Evolutionary conservation across 2,329 filamentous ascomycete genomes (phyloP).

Genomic region (Colletotrichum eremochloae): DNA sequence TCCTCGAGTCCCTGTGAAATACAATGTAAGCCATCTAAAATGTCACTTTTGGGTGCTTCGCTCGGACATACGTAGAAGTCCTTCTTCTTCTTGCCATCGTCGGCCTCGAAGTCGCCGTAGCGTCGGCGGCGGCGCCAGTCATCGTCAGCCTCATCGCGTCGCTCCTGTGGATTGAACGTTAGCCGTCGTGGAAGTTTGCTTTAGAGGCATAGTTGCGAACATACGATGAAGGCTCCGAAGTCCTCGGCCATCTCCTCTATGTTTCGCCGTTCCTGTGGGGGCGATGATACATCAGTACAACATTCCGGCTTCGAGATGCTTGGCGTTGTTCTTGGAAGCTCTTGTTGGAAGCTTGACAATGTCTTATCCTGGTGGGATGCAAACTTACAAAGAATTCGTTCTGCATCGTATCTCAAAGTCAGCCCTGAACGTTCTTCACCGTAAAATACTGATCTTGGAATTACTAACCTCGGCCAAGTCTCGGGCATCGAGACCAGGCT

Average conservation of each 20-base stretch:
- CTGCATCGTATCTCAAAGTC: not conserved
- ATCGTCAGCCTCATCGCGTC: not conserved
- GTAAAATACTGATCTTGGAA: no score
- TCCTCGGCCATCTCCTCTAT: no score
- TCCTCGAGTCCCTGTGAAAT: not conserved
- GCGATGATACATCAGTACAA: no score
- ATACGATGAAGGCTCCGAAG: not conserved
- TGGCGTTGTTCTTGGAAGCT: no score
- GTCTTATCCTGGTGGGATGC: not conserved
- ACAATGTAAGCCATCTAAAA: no score
- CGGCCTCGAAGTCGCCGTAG: not conserved
- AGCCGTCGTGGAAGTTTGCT: not conserved
- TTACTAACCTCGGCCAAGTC: conserved; percentile 7
- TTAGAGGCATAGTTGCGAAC: not conserved
- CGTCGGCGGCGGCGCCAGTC: not conserved
- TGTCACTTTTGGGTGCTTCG: no score
- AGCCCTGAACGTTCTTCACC: not conserved
- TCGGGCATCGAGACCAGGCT: not conserved
- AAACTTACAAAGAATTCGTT: not conserved
- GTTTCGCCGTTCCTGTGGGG: no score
- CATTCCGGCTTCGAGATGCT: no score
- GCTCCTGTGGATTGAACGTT: not conserved
- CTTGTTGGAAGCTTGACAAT: not conserved
- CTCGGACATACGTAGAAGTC: no score
- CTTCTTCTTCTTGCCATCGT: not conserved